Percentiles rank a stretch among this genome's conserved stretches.
Evolutionary conservation across 1,284 basidiomycete genomes (phyloP).

Genomic region (Austropuccinia psidii): DNA sequence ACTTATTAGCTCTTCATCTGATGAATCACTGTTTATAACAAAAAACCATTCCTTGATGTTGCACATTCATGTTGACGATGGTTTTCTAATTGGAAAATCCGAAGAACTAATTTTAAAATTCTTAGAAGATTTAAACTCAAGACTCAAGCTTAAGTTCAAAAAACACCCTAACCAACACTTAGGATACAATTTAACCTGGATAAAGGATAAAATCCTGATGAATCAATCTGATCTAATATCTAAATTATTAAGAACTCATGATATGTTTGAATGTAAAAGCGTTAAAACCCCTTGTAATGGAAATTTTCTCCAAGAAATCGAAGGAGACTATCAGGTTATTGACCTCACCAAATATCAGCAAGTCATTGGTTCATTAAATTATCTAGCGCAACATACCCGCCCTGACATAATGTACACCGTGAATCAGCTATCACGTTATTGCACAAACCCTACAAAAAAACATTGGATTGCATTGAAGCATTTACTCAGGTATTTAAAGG

Average conservation of each 20-base stretch:
- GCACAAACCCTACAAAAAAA: neutral
- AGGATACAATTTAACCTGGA: no score
- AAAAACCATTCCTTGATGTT: neutral
- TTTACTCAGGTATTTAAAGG: neutral
- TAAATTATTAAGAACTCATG: no score
- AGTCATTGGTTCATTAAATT: neutral
- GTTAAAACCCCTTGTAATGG: no score
- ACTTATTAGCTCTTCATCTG: no score
- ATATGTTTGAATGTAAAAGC: no score
- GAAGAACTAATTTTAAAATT: neutral
- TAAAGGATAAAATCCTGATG: no score
- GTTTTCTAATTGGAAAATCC: neutral
- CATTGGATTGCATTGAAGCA: neutral
- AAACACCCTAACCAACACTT: neutral
- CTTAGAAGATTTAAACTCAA: neutral
- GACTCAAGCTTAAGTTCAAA: neutral
- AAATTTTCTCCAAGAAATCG: no score
- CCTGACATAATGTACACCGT: neutral
- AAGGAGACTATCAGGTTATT: no score
- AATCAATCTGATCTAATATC: no score
- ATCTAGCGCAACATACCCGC: neutral
- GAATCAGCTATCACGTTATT: neutral
- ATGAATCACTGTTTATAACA: neutral
- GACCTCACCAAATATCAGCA: no score
- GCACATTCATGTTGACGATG: constrained; percentile 4